A percentile compares a stretch with the other conserved stretches of the same genome.
phyloP scores from a whole-genome alignment of 768 basidiomycete species.

The Psilocybe tampanensis region DNA sequence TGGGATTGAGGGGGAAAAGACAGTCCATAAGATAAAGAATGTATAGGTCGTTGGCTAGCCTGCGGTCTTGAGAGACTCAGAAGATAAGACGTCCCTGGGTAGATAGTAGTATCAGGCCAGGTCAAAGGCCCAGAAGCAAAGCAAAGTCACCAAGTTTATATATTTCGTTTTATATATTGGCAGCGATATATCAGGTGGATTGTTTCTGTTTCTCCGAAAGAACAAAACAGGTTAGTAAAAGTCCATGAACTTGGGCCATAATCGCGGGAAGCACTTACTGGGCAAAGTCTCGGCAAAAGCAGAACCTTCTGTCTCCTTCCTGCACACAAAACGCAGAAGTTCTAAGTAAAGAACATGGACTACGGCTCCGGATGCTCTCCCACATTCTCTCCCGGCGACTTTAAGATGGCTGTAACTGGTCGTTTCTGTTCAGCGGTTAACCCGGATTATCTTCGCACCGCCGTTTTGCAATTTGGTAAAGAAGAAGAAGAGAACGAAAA shows the following conservation, averaged over 20 bases:
- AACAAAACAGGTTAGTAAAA: background rate
- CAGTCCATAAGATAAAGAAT: background rate
- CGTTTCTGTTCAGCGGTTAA: background rate
- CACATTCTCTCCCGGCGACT: conserved; percentile 5
- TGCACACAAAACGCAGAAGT: background rate
- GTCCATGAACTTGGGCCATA: background rate
- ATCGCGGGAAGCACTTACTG: conserved; percentile 9
- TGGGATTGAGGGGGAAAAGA: too few species aligned
- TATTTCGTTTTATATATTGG: background rate
- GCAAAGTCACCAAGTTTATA: background rate
- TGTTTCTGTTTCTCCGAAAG: conserved; percentile 3
- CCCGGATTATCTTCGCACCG: background rate
- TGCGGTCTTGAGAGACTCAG: background rate
- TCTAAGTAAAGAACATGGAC: background rate
- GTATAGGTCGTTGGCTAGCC: background rate
- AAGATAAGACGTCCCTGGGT: background rate
- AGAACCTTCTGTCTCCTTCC: background rate
- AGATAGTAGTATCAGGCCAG: background rate
- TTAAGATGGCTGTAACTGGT: conserved; percentile 2
- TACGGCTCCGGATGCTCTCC: conserved; percentile 9
- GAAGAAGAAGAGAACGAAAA: background rate
- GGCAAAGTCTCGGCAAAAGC: background rate
- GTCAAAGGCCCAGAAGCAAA: background rate
- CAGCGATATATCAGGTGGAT: conserved; percentile 1
- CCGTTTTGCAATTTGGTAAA: too few species aligned